Conservation (phyloP, 371 early-diverging fungal species). For the Fennellomyces sp. region DNA sequence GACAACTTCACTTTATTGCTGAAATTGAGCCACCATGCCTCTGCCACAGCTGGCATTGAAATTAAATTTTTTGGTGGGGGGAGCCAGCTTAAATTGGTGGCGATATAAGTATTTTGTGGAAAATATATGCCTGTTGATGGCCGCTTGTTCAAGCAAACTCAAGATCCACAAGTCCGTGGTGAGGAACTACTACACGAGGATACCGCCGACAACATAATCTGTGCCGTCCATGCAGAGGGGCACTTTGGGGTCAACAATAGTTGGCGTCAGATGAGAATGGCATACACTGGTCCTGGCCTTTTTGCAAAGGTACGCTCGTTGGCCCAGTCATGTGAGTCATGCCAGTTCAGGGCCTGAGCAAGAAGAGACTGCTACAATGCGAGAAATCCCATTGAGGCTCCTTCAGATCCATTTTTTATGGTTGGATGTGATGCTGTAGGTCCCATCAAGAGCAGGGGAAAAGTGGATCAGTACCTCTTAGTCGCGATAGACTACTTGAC, state of each 20-base stretch:
- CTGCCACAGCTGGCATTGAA: no score
- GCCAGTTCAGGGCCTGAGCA: constrained; percentile 9
- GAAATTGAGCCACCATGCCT: no score
- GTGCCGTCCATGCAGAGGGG: constrained; percentile 17
- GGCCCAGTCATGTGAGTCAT: constrained; percentile 5
- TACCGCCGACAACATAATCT: neutral
- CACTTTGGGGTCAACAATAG: constrained; percentile 22
- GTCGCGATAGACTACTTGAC: constrained; percentile 25
- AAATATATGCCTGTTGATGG: neutral
- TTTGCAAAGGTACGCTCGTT: constrained; percentile 1
- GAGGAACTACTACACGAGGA: constrained; percentile 18
- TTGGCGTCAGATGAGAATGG: constrained; percentile 9
- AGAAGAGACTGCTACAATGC: neutral
- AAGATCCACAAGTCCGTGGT: neutral
- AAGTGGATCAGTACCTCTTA: constrained; percentile 25
- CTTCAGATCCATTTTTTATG: constrained; percentile 17
- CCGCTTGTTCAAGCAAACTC: neutral
- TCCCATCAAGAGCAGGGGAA: constrained; percentile 11
- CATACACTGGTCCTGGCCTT: constrained; percentile 2
- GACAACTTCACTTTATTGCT: no score
- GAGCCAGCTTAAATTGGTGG: no score
- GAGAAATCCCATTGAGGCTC: constrained; percentile 9
- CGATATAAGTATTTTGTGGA: no score
- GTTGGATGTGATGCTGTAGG: constrained; percentile 26
- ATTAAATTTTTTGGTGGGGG: no score